A percentile compares a stretch with the other conserved stretches of the same genome.
Evolutionary conservation across 78 protist species (phyloP).

Genomic region (Tieghemostelium lacteum): DNA sequence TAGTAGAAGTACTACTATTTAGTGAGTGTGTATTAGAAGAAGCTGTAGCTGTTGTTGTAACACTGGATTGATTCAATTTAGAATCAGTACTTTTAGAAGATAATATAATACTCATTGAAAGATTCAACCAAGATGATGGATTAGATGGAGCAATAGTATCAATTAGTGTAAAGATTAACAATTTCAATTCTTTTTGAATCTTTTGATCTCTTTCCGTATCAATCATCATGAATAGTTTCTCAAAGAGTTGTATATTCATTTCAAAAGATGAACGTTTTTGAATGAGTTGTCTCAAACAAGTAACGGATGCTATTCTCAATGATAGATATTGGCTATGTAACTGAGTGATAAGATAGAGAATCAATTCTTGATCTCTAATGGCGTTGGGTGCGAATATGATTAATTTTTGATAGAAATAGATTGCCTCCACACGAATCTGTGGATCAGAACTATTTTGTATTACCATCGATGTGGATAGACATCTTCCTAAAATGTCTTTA

Average conservation of each 20-base stretch:
- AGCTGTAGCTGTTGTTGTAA: background rate
- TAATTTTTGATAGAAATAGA: conserved; percentile 56
- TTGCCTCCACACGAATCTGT: conserved; percentile 24
- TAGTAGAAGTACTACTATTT: background rate
- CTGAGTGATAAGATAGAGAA: conserved; percentile 25
- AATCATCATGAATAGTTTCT: conserved; percentile 67
- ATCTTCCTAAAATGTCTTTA: conserved; percentile 16
- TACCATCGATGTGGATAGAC: conserved; percentile 37
- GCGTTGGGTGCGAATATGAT: conserved; percentile 73
- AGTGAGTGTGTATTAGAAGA: background rate
- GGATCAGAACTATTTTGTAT: conserved; percentile 14
- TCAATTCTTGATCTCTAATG: conserved; percentile 1
- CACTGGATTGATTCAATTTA: background rate
- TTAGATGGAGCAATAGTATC: conserved; percentile 47
- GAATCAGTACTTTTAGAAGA: conserved; percentile 53
- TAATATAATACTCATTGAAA: conserved; percentile 68
- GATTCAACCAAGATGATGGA: conserved; percentile 66
- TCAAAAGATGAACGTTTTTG: conserved; percentile 44
- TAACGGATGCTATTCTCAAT: conserved; percentile 50
- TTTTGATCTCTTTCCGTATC: conserved; percentile 67
- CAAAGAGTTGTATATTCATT: conserved; percentile 32
- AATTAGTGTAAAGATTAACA: conserved; percentile 35
- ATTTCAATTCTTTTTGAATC: conserved; percentile 56
- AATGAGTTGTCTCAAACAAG: conserved; percentile 74
- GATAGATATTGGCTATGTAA: conserved; percentile 45